Evolutionary conservation across 345 rosid species (phyloP), one percentile per base, ranked within the genome.

Genomic region (Populus davidiana): DNA sequence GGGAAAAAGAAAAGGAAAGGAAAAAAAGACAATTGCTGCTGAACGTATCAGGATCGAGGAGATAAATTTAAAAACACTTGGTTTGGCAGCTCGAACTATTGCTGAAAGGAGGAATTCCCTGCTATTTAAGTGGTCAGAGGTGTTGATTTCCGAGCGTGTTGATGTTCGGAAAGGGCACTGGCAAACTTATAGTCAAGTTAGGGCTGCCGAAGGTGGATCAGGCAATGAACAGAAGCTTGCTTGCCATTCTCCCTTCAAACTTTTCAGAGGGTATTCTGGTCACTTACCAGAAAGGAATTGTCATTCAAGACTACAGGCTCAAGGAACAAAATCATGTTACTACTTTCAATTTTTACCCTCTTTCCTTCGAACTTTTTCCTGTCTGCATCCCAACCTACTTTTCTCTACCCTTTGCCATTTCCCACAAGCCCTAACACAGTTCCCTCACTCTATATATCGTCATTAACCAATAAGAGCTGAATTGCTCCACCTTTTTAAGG

Each of bases 291-390:
- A 16, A 47, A 72, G 35, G 82, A 82, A 77, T 36, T 80, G 84
- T 82, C 81, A 80, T 64, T 85, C 81, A 79, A 75, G 39, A 21
- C 69, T 80, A 68, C 80, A 72, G 77, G 12, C 3, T 54, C 20
- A 73, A 67, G 77, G 76, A 81, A 77, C 72, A 79, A 80, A 77
- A 80, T 66, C 74, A 82, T 75, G 82, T 59, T 71, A 75, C 78
- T 78, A 77, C 68, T 78, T 50, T 71, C 44, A 77, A 74, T 74
- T 79, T 85, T 82, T 61, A 71, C 78, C 83, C 29, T 44, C 27
- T 21, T 2, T 6, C 49, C 5, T 39, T 25, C 16, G 31, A 72
- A 25, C 59, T 21, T 52, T 72, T 63, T 69, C 25, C 71, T 69
- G 84, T 84, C 81, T 70, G 75, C 75, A 74, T 70, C 81, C 5